Evolutionary conservation across 2,329 filamentous ascomycete species (phyloP).

Genomic region (Pseudocercospora musae): DNA sequence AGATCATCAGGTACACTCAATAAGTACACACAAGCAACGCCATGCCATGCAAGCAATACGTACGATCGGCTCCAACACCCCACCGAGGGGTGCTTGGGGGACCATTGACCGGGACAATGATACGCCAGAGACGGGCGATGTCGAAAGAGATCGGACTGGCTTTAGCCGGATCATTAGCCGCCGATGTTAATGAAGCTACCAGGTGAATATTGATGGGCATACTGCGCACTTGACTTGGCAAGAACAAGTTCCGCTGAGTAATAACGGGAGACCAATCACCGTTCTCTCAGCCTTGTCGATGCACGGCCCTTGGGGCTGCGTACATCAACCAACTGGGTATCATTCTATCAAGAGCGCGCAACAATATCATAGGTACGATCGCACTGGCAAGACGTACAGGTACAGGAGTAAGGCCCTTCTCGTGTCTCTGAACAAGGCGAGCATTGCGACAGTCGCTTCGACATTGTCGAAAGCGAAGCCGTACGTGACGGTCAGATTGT

Average conservation of each 20-base stretch:
- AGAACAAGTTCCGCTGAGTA: not conserved
- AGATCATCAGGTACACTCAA: constrained; percentile 9
- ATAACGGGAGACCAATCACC: not conserved
- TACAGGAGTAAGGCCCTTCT: not conserved
- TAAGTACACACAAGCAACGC: constrained; percentile 11
- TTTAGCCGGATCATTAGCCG: not conserved
- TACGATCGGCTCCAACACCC: constrained; percentile 9
- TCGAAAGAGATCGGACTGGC: not conserved
- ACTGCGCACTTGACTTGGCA: not conserved
- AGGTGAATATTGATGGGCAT: not conserved
- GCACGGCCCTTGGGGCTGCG: no score
- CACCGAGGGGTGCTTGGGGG: not conserved
- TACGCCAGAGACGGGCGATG: not conserved
- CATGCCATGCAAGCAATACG: constrained; percentile 6
- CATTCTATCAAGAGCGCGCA: not conserved
- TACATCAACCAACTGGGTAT: no score
- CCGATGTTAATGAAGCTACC: not conserved
- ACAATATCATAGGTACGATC: not conserved
- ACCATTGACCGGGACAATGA: constrained; percentile 5
- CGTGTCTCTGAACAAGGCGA: not conserved
- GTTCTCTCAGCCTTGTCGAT: not conserved
- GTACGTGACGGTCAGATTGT: not conserved
- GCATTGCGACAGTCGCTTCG: not conserved
- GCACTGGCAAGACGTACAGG: not conserved
- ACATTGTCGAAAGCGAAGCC: not conserved